Evolutionary conservation across 1,139 yeast species (phyloP).

Genomic region (Kodamaea sp.): DNA sequence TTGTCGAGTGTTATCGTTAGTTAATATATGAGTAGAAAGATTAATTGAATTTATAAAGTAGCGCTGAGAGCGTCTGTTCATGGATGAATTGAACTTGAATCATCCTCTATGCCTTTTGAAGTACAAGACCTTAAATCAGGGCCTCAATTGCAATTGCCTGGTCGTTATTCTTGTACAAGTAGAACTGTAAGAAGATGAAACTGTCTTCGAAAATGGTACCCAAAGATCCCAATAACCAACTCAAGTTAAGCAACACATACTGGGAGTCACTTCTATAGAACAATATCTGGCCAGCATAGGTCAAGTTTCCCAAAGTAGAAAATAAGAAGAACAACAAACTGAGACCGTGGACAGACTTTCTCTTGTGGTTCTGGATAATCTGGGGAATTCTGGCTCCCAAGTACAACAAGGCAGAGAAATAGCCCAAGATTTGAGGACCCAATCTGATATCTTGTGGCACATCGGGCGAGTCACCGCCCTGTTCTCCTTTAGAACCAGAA

Average conservation of each 20-base stretch:
- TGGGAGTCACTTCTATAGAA: conserved; percentile 61
- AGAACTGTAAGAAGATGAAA: conserved; percentile 65
- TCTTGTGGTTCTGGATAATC: conserved; percentile 65
- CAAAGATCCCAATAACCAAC: conserved; percentile 75
- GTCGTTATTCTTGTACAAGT: conserved; percentile 47
- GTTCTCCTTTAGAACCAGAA: conserved; percentile 27
- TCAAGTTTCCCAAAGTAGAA: conserved; percentile 73
- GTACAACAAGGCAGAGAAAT: conserved; percentile 67
- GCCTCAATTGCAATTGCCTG: conserved; percentile 19
- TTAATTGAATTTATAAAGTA: too few relatives aligned
- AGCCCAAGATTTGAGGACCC: conserved; percentile 74
- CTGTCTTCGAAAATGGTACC: conserved; percentile 74
- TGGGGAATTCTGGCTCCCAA: conserved; percentile 82
- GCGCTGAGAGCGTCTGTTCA: neutral
- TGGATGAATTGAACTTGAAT: neutral
- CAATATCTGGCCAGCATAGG: conserved; percentile 75
- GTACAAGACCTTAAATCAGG: too few relatives aligned
- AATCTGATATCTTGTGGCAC: conserved; percentile 29
- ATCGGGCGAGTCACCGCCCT: conserved; percentile 18
- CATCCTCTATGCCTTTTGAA: too few relatives aligned
- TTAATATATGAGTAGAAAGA: too few relatives aligned
- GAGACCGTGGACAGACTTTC: conserved; percentile 74
- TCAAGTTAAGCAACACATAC: conserved; percentile 62
- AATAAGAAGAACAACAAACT: conserved; percentile 73
- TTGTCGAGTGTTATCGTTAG: too few relatives aligned